phyloP scores from a whole-genome alignment of 352 stramenopile genomes.

The Pythium vanterpoolii region DNA sequence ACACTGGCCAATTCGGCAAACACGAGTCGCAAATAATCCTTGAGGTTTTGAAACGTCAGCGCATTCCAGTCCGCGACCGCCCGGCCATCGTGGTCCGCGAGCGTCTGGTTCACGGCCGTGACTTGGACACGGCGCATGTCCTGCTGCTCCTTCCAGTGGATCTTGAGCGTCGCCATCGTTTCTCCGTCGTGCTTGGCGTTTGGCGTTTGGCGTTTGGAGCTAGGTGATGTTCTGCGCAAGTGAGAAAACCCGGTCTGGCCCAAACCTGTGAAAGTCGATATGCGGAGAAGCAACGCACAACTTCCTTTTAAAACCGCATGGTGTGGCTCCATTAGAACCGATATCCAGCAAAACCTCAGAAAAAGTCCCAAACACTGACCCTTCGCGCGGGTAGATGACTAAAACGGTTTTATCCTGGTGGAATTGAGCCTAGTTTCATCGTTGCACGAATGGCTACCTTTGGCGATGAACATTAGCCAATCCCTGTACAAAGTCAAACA shows the following conservation, averaged over 20 bases:
- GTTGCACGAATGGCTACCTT: too few species aligned
- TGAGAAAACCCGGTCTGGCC: constrained; percentile 1
- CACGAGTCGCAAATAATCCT: constrained; percentile 64
- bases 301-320: not conserved
- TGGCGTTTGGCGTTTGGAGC: not conserved
- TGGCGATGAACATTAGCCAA: too few species aligned
- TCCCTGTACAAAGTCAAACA: too few species aligned
- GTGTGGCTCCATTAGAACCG: constrained; percentile 2
- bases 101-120: constrained; percentile 54
- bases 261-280: constrained; percentile 9
- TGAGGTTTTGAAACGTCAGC: constrained; percentile 58
- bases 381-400: too few species aligned
- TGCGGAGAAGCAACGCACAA: not conserved
- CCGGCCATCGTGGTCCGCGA: constrained; percentile 46
- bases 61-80: constrained; percentile 20
- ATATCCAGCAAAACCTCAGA: too few species aligned
- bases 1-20: constrained; percentile 46
- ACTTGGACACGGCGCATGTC: constrained; percentile 86
- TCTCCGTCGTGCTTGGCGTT: not conserved
- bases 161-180: constrained; percentile 82
- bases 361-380: too few species aligned
- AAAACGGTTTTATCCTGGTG: too few species aligned
- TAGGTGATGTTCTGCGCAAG: not conserved
- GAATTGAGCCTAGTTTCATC: too few species aligned
- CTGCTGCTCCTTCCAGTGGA: constrained; percentile 75